Evolutionary conservation across 2,329 filamentous ascomycete species (phyloP).

Genomic region (Botrytis deweyae): DNA sequence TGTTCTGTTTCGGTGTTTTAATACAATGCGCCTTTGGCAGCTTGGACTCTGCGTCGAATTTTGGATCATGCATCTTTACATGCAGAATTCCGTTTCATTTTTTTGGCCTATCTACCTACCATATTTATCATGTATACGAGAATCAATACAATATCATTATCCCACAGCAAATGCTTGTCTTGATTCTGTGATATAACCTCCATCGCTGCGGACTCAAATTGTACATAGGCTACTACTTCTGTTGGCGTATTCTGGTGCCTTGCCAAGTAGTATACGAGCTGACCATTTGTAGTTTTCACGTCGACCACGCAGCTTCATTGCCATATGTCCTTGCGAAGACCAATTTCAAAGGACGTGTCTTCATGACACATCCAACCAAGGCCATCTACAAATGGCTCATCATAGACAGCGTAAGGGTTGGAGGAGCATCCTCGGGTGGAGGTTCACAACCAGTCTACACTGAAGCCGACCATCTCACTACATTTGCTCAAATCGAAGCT

Average conservation of each 20-base stretch:
- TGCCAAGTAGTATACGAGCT: not conserved
- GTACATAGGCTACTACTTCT: conserved; percentile 35
- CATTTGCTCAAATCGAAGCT: conserved; percentile 90
- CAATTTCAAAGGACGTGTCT: conserved; percentile 93
- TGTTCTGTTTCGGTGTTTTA: conserved; percentile 8
- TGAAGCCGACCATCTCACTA: conserved; percentile 91
- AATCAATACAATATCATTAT: conserved; percentile 48
- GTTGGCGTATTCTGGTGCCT: conserved; percentile 13
- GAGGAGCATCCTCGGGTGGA: conserved; percentile 58
- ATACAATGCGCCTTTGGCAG: conserved; percentile 5
- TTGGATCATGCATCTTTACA: not conserved
- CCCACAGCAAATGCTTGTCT: conserved; percentile 38
- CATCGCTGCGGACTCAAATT: conserved; percentile 28
- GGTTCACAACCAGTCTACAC: conserved; percentile 80
- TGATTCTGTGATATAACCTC: conserved; percentile 39
- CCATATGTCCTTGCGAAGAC: conserved; percentile 98
- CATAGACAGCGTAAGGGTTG: conserved; percentile 91
- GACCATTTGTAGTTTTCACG: conserved; percentile 72
- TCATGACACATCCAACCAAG: conserved; percentile 99
- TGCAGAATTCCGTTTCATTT: conserved; percentile 12
- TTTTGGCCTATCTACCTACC: conserved; percentile 22
- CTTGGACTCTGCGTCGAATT: conserved; percentile 2
- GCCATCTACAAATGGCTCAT: conserved; percentile 99
- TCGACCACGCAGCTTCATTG: conserved; percentile 97
- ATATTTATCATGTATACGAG: conserved; percentile 41